Conservation (phyloP, 306 rosid species). For the Cicer bijugum region DNA sequence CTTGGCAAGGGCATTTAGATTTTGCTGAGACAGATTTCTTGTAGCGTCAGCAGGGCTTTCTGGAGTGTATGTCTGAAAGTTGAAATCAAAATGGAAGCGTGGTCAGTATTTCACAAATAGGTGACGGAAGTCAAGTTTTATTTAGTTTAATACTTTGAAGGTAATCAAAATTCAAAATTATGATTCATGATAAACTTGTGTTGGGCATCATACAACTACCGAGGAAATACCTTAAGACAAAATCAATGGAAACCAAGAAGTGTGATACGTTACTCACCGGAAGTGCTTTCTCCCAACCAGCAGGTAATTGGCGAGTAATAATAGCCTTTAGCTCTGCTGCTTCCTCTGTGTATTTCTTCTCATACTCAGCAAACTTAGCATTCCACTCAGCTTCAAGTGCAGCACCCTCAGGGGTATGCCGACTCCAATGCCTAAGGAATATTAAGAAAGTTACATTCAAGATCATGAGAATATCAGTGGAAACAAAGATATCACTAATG, state of each 20-base stretch:
- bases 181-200: conserved; percentile 7
- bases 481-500: conserved; percentile 17
- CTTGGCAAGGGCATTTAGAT: conserved; percentile 81
- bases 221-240: conserved; percentile 10
- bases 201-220: not conserved
- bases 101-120: conserved; percentile 35
- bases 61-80: conserved; percentile 83
- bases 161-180: not conserved
- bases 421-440: conserved; percentile 85
- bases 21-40: conserved; percentile 82
- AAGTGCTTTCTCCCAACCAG: conserved; percentile 95
- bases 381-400: conserved; percentile 91
- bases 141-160: conserved; percentile 30
- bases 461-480: conserved; percentile 41
- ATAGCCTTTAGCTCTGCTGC: conserved; percentile 82
- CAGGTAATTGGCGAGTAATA: conserved; percentile 71
- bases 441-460: conserved; percentile 36
- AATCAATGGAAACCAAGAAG: conserved; percentile 27
- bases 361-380: conserved; percentile 86
- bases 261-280: conserved; percentile 69
- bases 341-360: conserved; percentile 87
- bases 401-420: conserved; percentile 72
- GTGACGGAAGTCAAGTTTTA: conserved; percentile 3
- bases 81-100: conserved; percentile 31
- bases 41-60: conserved; percentile 95